phyloP scores from a whole-genome alignment of 331 rosid genomes.

The Spiraea crenata region DNA sequence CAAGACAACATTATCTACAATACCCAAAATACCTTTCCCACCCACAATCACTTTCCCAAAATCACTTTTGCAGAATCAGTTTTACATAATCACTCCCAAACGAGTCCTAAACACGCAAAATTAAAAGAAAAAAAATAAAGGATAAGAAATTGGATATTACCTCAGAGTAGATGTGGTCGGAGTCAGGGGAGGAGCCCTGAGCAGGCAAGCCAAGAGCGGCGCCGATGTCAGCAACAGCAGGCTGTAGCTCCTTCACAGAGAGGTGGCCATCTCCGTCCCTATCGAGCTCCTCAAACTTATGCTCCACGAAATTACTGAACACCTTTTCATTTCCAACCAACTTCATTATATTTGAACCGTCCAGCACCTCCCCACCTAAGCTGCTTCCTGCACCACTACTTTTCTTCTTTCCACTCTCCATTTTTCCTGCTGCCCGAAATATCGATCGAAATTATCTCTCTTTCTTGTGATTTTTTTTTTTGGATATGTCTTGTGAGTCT shows the following conservation, averaged over 20 bases:
- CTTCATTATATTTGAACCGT: slow-evolving; percentile 93
- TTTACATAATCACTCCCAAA: too few relatives aligned
- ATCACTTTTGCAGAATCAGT: too few relatives aligned
- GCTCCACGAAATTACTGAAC: slow-evolving; percentile 68
- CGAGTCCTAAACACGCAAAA: neutral
- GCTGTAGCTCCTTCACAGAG: slow-evolving; percentile 81
- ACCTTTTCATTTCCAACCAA: slow-evolving; percentile 84
- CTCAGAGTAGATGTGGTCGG: slow-evolving; percentile 85
- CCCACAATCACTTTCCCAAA: too few relatives aligned
- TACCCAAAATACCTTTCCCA: too few relatives aligned
- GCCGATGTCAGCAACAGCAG: slow-evolving; percentile 96
- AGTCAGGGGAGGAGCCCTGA: slow-evolving; percentile 68
- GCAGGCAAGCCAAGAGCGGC: slow-evolving; percentile 93
- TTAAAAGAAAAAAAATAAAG: neutral
- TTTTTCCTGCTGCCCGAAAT: neutral
- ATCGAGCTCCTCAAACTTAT: slow-evolving; percentile 85
- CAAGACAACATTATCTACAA: neutral
- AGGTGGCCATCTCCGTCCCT: slow-evolving; percentile 79
- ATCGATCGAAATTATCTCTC: neutral
- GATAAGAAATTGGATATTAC: slow-evolving; percentile 19
- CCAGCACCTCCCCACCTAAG: slow-evolving; percentile 58
- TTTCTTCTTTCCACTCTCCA: slow-evolving; percentile 39
- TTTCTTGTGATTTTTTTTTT: slow-evolving; percentile 43
- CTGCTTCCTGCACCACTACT: slow-evolving; percentile 18
- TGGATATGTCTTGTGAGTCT: slow-evolving; percentile 24